These are phyloP conservation scores for Podaxis sp. DNA, from an alignment of 768 basidiomycete genomes.

Conservation along the genomic window DNA sequence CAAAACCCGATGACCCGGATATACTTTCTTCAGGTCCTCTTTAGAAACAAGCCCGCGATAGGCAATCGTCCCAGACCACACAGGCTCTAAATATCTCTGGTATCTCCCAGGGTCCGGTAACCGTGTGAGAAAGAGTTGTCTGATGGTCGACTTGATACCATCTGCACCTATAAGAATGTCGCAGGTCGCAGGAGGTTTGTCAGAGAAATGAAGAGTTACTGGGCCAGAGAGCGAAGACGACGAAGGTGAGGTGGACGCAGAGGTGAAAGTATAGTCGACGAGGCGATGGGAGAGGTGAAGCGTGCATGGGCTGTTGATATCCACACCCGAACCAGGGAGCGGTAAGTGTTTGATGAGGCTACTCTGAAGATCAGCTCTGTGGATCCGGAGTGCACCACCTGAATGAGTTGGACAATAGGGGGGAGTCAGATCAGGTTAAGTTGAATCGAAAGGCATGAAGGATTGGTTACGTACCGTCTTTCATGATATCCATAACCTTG, in stretches of 20 bases:
- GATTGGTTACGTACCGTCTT: background rate
- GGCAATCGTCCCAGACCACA: conserved; percentile 30
- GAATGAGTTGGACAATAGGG: background rate
- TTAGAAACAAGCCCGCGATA: conserved; percentile 30
- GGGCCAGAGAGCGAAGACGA: conserved; percentile 3
- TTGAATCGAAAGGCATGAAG: no score
- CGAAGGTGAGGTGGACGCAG: background rate
- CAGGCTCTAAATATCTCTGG: conserved; percentile 23
- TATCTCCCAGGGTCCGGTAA: background rate
- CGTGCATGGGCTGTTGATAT: conserved; percentile 22
- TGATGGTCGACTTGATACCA: conserved; percentile 19
- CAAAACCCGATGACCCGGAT: conserved; percentile 20
- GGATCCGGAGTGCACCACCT: conserved; percentile 25
- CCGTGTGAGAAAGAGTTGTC: conserved; percentile 8
- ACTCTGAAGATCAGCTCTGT: conserved; percentile 57
- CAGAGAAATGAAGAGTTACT: conserved; percentile 22
- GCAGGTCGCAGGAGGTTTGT: conserved; percentile 22
- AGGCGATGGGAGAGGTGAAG: conserved; percentile 47
- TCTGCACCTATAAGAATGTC: conserved; percentile 31
- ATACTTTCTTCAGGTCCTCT: conserved; percentile 16
- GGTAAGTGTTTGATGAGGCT: conserved; percentile 43
- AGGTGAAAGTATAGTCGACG: conserved; percentile 29
- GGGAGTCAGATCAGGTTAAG: no score
- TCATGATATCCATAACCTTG: conserved; percentile 7
- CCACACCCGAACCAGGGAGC: conserved; percentile 9